Percentiles rank a stretch among this genome's conserved stretches.
Evolutionary conservation across 2,329 filamentous ascomycete species (phyloP).

Genomic region (Paraconiothyrium sp.): DNA sequence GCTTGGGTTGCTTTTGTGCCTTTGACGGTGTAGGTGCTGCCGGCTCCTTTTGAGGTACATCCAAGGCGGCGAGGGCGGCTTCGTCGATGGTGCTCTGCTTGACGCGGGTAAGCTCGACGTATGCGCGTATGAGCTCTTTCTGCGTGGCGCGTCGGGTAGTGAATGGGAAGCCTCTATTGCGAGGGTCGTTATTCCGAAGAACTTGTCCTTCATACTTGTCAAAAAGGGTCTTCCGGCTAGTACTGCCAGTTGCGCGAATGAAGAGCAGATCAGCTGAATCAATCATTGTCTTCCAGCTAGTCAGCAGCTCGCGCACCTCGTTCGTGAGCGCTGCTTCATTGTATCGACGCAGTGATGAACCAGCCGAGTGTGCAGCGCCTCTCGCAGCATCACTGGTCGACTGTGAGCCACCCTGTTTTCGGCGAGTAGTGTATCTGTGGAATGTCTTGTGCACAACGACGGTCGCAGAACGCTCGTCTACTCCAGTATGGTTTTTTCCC

Average conservation of each 20-base stretch:
- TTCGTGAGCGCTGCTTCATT: conserved; percentile 90
- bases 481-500: conserved; percentile 72
- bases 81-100: conserved; percentile 85
- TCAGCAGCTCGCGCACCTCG: conserved; percentile 84
- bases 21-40: conserved; percentile 38
- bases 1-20: conserved; percentile 63
- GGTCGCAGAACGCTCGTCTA: conserved; percentile 83
- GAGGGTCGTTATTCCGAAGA: conserved; percentile 77
- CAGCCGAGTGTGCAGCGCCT: conserved; percentile 91
- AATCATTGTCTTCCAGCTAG: conserved; percentile 86
- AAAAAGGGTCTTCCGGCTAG: conserved; percentile 87
- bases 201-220: conserved; percentile 92
- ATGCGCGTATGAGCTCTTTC: conserved; percentile 91
- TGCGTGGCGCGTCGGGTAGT: conserved; percentile 91
- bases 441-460: conserved; percentile 97
- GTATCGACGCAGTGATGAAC: conserved; percentile 87
- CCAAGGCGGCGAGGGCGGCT: conserved; percentile 62
- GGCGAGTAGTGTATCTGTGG: conserved; percentile 92
- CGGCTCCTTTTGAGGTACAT: conserved; percentile 56
- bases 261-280: conserved; percentile 88
- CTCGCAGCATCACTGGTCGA: conserved; percentile 95
- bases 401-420: conserved; percentile 96
- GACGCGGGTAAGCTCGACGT: conserved; percentile 90
- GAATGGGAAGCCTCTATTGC: conserved; percentile 90
- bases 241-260: conserved; percentile 85